Evolutionary conservation across 75 land plant genomes (phyloP).

Genomic region (Selaginella tamariscina): DNA sequence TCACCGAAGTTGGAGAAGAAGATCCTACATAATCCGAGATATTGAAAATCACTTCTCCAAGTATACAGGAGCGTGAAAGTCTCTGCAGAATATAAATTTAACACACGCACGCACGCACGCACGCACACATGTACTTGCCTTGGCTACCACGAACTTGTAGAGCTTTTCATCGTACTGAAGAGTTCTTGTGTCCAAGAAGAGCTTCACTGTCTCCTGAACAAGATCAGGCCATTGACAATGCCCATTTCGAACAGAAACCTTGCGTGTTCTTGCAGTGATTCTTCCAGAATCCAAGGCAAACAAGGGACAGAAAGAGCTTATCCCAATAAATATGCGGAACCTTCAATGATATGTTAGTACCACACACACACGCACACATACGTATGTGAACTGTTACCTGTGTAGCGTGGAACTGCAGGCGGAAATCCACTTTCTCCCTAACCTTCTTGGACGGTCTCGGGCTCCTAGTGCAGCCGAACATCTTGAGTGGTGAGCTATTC

Average conservation of each 20-base stretch:
- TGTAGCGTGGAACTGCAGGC: no score
- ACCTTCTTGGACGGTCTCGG: no score
- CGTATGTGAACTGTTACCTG: no score
- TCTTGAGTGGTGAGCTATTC: no score
- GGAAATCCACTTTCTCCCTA: no score
- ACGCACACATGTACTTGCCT: neutral
- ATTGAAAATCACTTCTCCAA: neutral
- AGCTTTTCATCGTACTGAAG: neutral
- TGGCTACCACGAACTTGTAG: neutral
- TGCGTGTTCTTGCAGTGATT: slow-evolving; percentile 48
- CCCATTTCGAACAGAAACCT: slow-evolving; percentile 45
- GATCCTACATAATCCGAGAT: neutral
- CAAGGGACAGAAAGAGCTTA: slow-evolving; percentile 43
- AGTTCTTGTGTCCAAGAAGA: slow-evolving; percentile 28
- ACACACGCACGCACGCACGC: no score
- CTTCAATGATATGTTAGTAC: no score
- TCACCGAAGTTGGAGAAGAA: neutral
- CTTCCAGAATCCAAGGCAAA: slow-evolving; percentile 53
- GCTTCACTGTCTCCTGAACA: slow-evolving; percentile 39
- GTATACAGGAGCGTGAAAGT: neutral
- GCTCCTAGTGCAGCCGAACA: no score
- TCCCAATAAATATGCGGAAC: no score
- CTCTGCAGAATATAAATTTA: neutral
- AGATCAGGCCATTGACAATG: slow-evolving; percentile 56
- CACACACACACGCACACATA: no score